Conservation (phyloP, 1,284 basidiomycete genomes). For the Ganoderma leucocontextum region DNA sequence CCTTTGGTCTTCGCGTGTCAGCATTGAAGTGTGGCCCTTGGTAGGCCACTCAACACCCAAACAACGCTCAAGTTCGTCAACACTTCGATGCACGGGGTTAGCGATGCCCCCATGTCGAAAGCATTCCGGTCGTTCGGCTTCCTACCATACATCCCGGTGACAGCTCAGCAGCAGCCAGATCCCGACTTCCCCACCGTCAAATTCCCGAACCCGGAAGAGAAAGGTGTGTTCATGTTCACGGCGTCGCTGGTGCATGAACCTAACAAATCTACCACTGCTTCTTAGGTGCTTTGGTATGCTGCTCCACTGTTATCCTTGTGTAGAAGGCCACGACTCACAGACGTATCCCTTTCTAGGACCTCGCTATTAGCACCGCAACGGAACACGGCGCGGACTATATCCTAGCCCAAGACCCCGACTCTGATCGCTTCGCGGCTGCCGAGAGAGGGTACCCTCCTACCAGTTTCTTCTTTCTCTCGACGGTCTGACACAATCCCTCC, state of each 20-base stretch:
- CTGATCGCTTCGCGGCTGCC: conserved; percentile 85
- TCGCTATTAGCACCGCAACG: conserved; percentile 71
- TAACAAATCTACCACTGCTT: background rate
- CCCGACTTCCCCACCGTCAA: conserved; percentile 85
- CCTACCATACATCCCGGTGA: conserved; percentile 63
- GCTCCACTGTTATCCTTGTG: too few relatives aligned
- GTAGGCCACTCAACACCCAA: conserved; percentile 44
- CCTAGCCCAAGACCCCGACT: conserved; percentile 87
- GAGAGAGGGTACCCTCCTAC: conserved; percentile 60
- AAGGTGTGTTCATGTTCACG: conserved; percentile 55
- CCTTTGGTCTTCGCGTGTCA: background rate
- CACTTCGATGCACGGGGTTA: conserved; percentile 90
- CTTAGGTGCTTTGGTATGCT: conserved; percentile 33
- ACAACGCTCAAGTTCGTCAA: conserved; percentile 63
- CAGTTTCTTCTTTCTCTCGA: background rate
- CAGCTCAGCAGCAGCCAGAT: conserved; percentile 73
- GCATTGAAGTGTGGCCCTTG: background rate
- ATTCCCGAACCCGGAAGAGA: conserved; percentile 90
- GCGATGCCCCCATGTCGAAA: conserved; percentile 64
- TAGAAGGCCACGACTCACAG: background rate
- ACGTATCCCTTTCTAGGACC: conserved; percentile 55
- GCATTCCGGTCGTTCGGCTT: conserved; percentile 71
- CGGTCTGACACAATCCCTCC: background rate
- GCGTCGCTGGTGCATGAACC: background rate
- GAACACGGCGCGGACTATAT: conserved; percentile 63